These are phyloP conservation scores for Maudiozyma turicensis DNA, from an alignment of 805 yeast species.

Conservation along the genomic window DNA sequence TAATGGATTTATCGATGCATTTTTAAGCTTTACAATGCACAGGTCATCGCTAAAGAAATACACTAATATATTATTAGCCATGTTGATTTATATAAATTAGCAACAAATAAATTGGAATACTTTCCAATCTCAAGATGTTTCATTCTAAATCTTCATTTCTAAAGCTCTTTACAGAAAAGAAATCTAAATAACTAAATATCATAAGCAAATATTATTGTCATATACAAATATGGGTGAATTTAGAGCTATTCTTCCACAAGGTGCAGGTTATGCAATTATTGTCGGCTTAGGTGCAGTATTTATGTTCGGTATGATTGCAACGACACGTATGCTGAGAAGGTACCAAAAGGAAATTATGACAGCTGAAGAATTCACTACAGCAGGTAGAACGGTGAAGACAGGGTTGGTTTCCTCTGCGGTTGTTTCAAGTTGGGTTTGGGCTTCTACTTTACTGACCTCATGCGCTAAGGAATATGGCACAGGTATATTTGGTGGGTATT, in stretches of 20 bases:
- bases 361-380: conserved; percentile 89
- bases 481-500: conserved; percentile 75
- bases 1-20: no score
- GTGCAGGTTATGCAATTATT: conserved; percentile 81
- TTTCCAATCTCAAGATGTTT: no score
- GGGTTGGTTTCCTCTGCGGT: conserved; percentile 85
- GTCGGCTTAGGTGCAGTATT: conserved; percentile 81
- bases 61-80: no score
- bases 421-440: conserved; percentile 92
- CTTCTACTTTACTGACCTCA: conserved; percentile 66
- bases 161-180: no score
- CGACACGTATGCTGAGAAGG: conserved; percentile 60
- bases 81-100: no score
- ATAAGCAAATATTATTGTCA: not conserved
- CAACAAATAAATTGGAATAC: not conserved
- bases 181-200: no score
- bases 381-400: conserved; percentile 80
- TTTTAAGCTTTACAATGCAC: no score
- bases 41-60: no score
- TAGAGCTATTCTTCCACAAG: conserved; percentile 45
- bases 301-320: conserved; percentile 67
- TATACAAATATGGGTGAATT: conserved; percentile 14
- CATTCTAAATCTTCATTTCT: no score
- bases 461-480: conserved; percentile 68
- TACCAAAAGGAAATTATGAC: conserved; percentile 82